Evolutionary conservation across 176 grass and related monocot genomes (phyloP).

Genomic region (Hyparrhenia diplandra): DNA sequence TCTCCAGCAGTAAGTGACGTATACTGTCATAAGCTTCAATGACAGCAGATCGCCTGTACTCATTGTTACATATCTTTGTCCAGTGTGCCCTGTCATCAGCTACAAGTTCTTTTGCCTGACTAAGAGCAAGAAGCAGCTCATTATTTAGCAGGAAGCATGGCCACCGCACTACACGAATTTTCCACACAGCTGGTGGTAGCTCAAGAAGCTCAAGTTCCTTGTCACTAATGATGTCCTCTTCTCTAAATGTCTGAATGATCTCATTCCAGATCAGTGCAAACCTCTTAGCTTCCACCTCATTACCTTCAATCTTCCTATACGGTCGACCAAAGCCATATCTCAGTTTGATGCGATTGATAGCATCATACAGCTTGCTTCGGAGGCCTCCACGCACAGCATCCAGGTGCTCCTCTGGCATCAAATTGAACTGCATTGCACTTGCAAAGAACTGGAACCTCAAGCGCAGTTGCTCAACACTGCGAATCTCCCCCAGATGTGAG

Average conservation of each 20-base stretch:
- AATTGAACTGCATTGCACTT: conserved; percentile 96
- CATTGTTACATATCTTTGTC: conserved; percentile 60
- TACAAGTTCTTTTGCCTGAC: conserved; percentile 71
- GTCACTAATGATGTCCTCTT: conserved; percentile 93
- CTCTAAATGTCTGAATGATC: conserved; percentile 83
- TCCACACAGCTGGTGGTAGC: conserved; percentile 70
- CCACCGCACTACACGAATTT: conserved; percentile 84
- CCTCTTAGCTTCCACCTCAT: conserved; percentile 78
- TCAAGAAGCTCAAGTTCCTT: conserved; percentile 91
- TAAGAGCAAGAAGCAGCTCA: conserved; percentile 79
- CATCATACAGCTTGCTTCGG: conserved; percentile 58
- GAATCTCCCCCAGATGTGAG: conserved; percentile 94
- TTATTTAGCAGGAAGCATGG: conserved; percentile 88
- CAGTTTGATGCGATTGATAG: conserved; percentile 74
- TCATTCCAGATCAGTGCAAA: conserved; percentile 98
- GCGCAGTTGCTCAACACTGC: conserved; percentile 79
- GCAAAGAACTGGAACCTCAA: conserved; percentile 97
- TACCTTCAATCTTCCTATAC: conserved; percentile 78
- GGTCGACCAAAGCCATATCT: conserved; percentile 86
- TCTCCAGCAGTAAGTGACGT: conserved; percentile 58
- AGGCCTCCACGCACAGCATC: conserved; percentile 44
- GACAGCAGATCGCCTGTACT: conserved; percentile 86
- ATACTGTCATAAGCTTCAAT: conserved; percentile 89
- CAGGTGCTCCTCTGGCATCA: conserved; percentile 77
- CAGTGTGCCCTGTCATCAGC: conserved; percentile 68